phyloP scores from a whole-genome alignment of 2,329 filamentous ascomycete species.

The Paraconiothyrium brasiliense region DNA sequence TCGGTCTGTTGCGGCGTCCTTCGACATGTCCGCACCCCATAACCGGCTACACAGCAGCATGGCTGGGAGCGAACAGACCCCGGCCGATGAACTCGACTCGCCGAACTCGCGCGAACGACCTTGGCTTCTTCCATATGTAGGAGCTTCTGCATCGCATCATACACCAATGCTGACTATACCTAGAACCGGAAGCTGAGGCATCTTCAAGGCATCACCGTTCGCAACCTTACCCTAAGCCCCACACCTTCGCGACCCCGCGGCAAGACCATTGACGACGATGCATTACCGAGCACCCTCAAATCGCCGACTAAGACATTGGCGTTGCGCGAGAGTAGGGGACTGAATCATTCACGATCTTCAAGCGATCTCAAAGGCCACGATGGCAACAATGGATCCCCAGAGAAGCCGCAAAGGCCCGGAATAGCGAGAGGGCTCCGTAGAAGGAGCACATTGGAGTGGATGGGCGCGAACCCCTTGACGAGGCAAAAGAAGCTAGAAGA shows the following conservation, averaged over 20 bases:
- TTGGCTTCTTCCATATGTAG: constrained; percentile 50
- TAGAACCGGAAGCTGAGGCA: constrained; percentile 90
- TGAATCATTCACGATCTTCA: constrained; percentile 68
- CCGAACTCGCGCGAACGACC: constrained; percentile 44
- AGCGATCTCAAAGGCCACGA: constrained; percentile 57
- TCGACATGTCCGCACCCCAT: constrained; percentile 13
- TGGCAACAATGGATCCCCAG: constrained; percentile 18
- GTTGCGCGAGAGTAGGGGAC: constrained; percentile 57
- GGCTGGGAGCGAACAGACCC: constrained; percentile 29
- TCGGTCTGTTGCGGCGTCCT: constrained; percentile 4
- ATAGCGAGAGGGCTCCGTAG: constrained; percentile 55
- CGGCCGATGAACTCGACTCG: constrained; percentile 23
- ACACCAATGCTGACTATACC: constrained; percentile 5
- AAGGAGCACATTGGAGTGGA: constrained; percentile 71
- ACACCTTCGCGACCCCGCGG: constrained; percentile 60
- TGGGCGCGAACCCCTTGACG: constrained; percentile 64
- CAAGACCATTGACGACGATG: constrained; percentile 79
- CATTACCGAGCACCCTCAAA: constrained; percentile 71
- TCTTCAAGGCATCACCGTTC: constrained; percentile 84
- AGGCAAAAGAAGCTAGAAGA: constrained; percentile 81
- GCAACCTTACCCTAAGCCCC: constrained; percentile 79
- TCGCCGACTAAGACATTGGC: constrained; percentile 73
- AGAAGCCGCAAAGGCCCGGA: constrained; percentile 43
- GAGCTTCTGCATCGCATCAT: not conserved
- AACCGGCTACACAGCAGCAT: constrained; percentile 36